Conservation (phyloP, 176 grass and related monocot genomes). For the Aegilops sharonensis region DNA sequence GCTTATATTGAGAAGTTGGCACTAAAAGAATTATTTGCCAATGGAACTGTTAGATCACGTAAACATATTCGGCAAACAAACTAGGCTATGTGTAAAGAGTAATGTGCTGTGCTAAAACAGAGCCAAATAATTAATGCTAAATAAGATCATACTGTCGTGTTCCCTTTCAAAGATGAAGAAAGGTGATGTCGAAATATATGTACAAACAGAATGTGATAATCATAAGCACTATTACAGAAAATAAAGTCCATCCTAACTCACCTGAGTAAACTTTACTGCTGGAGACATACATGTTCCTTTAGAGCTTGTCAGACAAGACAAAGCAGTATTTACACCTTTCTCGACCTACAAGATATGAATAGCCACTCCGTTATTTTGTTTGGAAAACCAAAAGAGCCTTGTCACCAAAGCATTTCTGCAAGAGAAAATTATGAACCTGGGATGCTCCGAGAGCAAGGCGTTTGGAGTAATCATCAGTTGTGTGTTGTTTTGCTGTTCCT, state of each 20-base stretch:
- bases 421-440: conserved; percentile 40
- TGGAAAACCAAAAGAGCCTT: conserved; percentile 15
- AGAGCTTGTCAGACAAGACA: conserved; percentile 55
- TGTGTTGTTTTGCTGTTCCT: conserved; percentile 84
- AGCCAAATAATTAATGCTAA: background rate
- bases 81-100: background rate
- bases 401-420: background rate
- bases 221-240: background rate
- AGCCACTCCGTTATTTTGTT: background rate
- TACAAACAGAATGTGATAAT: background rate
- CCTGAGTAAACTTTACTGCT: conserved; percentile 61
- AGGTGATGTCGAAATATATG: background rate
- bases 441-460: conserved; percentile 68
- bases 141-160: background rate
- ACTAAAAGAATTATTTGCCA: conserved; percentile 44
- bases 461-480: conserved; percentile 87
- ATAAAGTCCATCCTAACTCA: conserved; percentile 27
- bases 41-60: conserved; percentile 12
- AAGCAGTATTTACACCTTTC: conserved; percentile 58
- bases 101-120: background rate
- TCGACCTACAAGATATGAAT: conserved; percentile 54
- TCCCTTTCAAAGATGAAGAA: background rate
- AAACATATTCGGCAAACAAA: background rate
- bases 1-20: conserved; percentile 92
- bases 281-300: conserved; percentile 41